Evolutionary conservation across 371 early-diverging fungal species (phyloP).

Genomic region (Apophysomyces elegans): DNA sequence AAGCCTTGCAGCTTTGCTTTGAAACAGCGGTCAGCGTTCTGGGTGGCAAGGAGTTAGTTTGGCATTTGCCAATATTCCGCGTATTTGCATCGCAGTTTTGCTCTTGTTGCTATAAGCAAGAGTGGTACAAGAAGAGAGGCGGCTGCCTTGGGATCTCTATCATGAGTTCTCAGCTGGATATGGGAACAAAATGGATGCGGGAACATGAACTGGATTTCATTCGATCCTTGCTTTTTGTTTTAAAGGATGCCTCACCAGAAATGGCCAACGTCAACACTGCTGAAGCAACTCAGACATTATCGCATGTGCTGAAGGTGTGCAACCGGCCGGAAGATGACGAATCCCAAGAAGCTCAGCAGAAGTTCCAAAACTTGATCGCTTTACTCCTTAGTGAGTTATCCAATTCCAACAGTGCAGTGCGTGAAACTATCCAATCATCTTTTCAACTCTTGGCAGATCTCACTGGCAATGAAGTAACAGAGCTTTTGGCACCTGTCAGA

Average conservation of each 20-base stretch:
- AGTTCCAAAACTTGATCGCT: slow-evolving; percentile 75
- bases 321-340: slow-evolving; percentile 71
- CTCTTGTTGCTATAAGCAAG: slow-evolving; percentile 85
- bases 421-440: slow-evolving; percentile 86
- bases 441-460: slow-evolving; percentile 83
- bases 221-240: slow-evolving; percentile 88
- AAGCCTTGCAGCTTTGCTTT: slow-evolving; percentile 68
- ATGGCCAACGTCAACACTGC: slow-evolving; percentile 77
- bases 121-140: slow-evolving; percentile 85
- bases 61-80: slow-evolving; percentile 75
- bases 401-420: slow-evolving; percentile 87
- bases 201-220: slow-evolving; percentile 93
- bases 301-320: slow-evolving; percentile 83
- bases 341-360: slow-evolving; percentile 59
- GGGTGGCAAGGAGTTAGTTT: slow-evolving; percentile 64
- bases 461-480: slow-evolving; percentile 80
- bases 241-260: slow-evolving; percentile 91
- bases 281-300: slow-evolving; percentile 77
- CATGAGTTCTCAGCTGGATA: slow-evolving; percentile 78
- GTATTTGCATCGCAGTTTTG: slow-evolving; percentile 80
- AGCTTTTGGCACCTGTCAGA: slow-evolving; percentile 82
- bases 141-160: slow-evolving; percentile 91
- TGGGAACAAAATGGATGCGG: slow-evolving; percentile 89
- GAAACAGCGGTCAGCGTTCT: slow-evolving; percentile 62
- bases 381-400: slow-evolving; percentile 90